Evolutionary conservation across 139 green algal genomes (phyloP), one percentile per base, ranked within the genome.

Genomic region (Axilococcus clingmanii): DNA sequence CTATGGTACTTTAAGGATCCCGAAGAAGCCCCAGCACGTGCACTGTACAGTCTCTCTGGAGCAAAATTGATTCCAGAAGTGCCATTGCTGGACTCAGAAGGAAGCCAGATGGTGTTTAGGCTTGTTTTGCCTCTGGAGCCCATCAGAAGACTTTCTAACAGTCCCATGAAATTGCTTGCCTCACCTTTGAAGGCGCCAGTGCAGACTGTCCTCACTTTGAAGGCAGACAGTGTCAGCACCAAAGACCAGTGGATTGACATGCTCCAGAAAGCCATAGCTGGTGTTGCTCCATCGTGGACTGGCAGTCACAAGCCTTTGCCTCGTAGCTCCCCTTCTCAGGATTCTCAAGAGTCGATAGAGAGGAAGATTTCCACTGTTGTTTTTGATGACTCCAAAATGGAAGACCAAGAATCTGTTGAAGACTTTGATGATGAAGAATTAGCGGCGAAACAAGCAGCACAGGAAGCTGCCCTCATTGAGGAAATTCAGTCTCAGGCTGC

Each of bases 191-290:
- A 29, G 20, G 43, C 48, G 23, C 23, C 49, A 34, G 22, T 4
- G 12, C 19, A 24, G 14, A 16, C 14, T 14, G 25, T 5, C 6
- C 29, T 57, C 22, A 57, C 49, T 33, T 14, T 57, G 4, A 22
- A 30, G 23, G 49, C 49, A n/a, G 12, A 15, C 28, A 48, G 30
- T 7, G 16, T 48, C 14, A 19, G 22, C 5, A 46, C 30, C 49
- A 57, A 57, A 12, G 19, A 29, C 5, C n/a, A 57, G n/a, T 57
- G 49, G 49, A n/a, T 33, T n/a, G 49, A 57, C 31, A 57, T 57
- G 49, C 16, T 57, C 14, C 14, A 11, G 14, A 57, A 22, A 23
- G 49, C 49, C 11, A 22, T 43, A 17, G 37, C 20, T 33, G 49
- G 49, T 7, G 30, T 38, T 8, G 15, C 49, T 46, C 24, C 14